Evolutionary conservation across 768 basidiomycete genomes (phyloP).

Genomic region (Rubroboletus pulcherrimus): DNA sequence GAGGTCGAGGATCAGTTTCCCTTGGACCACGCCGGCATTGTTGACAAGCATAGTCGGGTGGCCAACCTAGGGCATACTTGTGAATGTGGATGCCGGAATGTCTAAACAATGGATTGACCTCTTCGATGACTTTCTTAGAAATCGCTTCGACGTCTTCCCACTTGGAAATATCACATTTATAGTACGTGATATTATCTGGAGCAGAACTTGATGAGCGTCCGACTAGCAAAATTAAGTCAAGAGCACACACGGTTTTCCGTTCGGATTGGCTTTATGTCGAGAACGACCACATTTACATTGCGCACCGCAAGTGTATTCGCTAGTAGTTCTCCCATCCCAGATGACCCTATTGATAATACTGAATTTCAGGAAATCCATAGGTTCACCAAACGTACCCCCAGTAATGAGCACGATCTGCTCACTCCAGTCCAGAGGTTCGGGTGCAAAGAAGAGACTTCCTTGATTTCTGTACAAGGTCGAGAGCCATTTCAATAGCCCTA

Average conservation of each 20-base stretch:
- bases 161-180: constrained; percentile 89
- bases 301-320: constrained; percentile 84
- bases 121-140: constrained; percentile 69
- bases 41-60: constrained; percentile 89
- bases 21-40: constrained; percentile 93
- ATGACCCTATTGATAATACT: constrained; percentile 55
- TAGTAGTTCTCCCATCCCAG: constrained; percentile 84
- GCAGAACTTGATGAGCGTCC: constrained; percentile 2
- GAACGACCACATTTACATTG: constrained; percentile 78
- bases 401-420: constrained; percentile 90
- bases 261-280: constrained; percentile 76
- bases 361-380: neutral
- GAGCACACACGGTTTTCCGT: constrained; percentile 66
- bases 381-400: constrained; percentile 57
- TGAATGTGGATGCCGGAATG: neutral
- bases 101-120: constrained; percentile 44
- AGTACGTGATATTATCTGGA: constrained; percentile 75
- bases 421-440: constrained; percentile 71
- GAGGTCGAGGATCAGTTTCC: constrained; percentile 81
- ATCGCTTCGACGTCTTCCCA: constrained; percentile 79
- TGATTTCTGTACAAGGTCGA: constrained; percentile 76
- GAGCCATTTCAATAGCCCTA: constrained; percentile 69
- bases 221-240: neutral
- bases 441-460: constrained; percentile 57
- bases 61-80: constrained; percentile 55